Evolutionary conservation across 805 yeast species (phyloP), one percentile per base, ranked within the genome.

Genomic region (Kuraishia capsulata): DNA sequence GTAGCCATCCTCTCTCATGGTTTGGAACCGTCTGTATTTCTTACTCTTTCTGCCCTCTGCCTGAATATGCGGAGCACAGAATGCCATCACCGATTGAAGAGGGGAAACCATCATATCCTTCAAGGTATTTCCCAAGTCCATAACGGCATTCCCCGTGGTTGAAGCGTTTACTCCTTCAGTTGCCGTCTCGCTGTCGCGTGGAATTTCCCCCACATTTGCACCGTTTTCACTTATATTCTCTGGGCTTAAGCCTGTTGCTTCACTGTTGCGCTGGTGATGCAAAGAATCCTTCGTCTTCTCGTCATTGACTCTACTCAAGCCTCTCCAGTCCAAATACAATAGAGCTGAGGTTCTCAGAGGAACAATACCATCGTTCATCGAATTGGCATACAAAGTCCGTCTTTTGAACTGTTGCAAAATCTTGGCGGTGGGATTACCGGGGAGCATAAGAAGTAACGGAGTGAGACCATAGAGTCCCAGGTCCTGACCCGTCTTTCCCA

Each of bases 401-500:
- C 81, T 63, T 31, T 67, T 54, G 59, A 92, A 90, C 41, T 60
- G 58, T 41, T 73, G 71, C 42, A 90, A 67, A 0, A 82, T 66
- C 26, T 59, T 60, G 43, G 81, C 78, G 0, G 90, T 81, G 2
- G 89, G 84, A 4, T 83, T 79, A 2, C 81, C 67, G 0, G 97
- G 94, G 3, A 90, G 62, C 20, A 85, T 60, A 43, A 85, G 76
- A 30, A 92, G 61, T 11, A 92, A 57, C 1, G 97, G 95, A 46
- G 71, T 73, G 3, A 59, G 14, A 6, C 65, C 65, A 30, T 58
- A 56, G 30, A 92, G 68, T 1, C 90, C 90, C 42, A 92, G 62
- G 54, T 92, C 98, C 48, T 86, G 81, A 4, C 98, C 98, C 0
- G 97, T 84, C 44, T 76, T 73, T 3, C 98, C 98, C n/a, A 88